These are phyloP conservation scores for Ulmus americana DNA, from an alignment of 331 rosid genomes.

Conservation along the genomic window DNA sequence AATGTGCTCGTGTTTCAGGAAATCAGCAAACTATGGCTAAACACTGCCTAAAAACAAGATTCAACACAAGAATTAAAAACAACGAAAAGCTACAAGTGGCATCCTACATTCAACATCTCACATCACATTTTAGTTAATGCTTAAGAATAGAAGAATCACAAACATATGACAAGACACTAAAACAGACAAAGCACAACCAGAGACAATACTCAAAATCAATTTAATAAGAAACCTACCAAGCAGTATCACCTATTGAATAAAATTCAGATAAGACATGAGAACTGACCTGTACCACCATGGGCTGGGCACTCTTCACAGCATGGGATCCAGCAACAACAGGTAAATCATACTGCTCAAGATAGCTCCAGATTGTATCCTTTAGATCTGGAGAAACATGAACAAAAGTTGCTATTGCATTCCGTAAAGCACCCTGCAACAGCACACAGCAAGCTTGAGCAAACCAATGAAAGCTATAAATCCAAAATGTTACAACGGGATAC, in stretches of 20 bases:
- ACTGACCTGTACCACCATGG: conserved; percentile 64
- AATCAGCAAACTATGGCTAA: too few relatives aligned
- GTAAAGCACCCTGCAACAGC: conserved; percentile 70
- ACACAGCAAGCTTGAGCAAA: conserved; percentile 20
- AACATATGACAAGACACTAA: neutral
- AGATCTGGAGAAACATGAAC: conserved; percentile 61
- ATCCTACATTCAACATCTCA: neutral
- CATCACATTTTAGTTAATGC: neutral
- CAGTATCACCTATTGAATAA: neutral
- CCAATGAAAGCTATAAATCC: conserved; percentile 13
- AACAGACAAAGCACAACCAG: neutral
- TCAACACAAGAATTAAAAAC: neutral
- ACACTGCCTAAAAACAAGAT: neutral
- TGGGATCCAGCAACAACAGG: conserved; percentile 87
- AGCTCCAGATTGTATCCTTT: conserved; percentile 82
- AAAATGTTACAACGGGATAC: conserved; percentile 13
- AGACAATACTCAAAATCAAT: neutral
- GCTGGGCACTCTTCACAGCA: conserved; percentile 54
- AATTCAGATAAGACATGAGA: neutral
- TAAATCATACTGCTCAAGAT: conserved; percentile 93
- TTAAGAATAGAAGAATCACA: neutral
- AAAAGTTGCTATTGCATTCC: conserved; percentile 79
- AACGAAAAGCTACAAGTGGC: neutral
- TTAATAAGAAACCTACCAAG: neutral
- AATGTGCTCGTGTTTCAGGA: too few relatives aligned